phyloP scores from a whole-genome alignment of 257 asterid species.

The Solanum paucissectum region DNA sequence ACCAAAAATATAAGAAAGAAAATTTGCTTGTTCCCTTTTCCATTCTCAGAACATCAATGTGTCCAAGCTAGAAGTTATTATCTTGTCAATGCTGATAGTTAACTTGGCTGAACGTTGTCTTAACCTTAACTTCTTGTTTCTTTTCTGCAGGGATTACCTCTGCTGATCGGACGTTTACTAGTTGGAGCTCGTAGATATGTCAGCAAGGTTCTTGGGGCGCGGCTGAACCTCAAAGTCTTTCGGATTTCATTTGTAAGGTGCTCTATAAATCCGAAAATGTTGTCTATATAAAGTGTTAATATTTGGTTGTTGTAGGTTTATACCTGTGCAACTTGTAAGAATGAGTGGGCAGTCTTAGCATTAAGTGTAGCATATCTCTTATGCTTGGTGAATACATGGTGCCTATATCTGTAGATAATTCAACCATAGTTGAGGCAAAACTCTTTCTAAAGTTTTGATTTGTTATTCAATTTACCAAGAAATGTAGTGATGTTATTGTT shows the following conservation, averaged over 20 bases:
- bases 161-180: background rate
- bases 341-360: background rate
- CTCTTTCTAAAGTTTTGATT: background rate
- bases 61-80: background rate
- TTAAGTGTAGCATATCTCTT: background rate
- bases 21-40: background rate
- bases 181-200: background rate
- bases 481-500: background rate
- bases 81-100: background rate
- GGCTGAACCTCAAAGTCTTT: background rate
- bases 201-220: background rate
- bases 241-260: background rate
- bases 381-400: background rate
- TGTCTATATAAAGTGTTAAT: background rate
- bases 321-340: constrained; percentile 2
- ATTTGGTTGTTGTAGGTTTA: background rate
- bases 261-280: background rate
- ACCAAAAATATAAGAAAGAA: too few relatives aligned
- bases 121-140: background rate
- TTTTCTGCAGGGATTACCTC: background rate
- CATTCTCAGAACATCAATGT: background rate
- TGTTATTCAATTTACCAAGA: background rate
- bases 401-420: background rate
- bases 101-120: background rate
- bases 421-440: background rate